phyloP scores from a whole-genome alignment of 2,329 filamentous ascomycete genomes.

The Whalleya microplaca region DNA sequence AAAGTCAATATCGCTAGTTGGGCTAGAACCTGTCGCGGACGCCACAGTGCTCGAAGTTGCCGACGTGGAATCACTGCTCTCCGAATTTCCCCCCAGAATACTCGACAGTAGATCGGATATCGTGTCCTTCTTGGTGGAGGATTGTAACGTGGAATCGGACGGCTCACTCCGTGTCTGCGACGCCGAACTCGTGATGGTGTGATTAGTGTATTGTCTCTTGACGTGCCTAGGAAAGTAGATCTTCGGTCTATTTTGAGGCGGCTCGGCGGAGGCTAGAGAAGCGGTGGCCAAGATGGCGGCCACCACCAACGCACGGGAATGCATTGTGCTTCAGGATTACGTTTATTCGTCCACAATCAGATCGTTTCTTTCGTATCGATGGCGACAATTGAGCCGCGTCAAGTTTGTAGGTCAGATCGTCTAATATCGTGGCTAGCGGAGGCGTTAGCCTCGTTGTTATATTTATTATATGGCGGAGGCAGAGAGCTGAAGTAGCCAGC shows the following conservation, averaged over 20 bases:
- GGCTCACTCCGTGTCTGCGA: conserved; percentile 25
- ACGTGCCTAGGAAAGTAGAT: conserved; percentile 50
- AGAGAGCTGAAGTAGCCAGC: conserved; percentile 27
- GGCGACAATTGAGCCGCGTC: conserved; percentile 6
- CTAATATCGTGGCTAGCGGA: conserved; percentile 21
- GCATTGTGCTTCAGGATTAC: conserved; percentile 34
- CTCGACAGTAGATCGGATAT: conserved; percentile 33
- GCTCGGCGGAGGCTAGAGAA: conserved; percentile 41
- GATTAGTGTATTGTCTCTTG: conserved; percentile 44
- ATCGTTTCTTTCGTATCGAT: conserved; percentile 9
- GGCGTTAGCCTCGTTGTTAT: conserved; percentile 27
- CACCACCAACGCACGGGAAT: conserved; percentile 35
- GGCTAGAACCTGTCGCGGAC: conserved; percentile 11
- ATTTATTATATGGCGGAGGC: conserved; percentile 10
- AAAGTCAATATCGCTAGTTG: too few relatives aligned
- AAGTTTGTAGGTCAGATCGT: conserved; percentile 24
- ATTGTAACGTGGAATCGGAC: conserved; percentile 19
- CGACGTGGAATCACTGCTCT: conserved; percentile 9
- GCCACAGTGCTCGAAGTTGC: conserved; percentile 1
- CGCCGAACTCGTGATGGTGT: conserved; percentile 36
- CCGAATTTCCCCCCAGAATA: conserved; percentile 14
- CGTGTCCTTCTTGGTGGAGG: conserved; percentile 28
- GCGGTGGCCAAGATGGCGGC: conserved; percentile 43
- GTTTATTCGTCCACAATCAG: conserved; percentile 13
- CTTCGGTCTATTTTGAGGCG: conserved; percentile 40